Percentiles rank a stretch among this genome's conserved stretches.
phyloP scores from a whole-genome alignment of 2,329 filamentous ascomycete genomes.

The Fusarium annulatum region DNA sequence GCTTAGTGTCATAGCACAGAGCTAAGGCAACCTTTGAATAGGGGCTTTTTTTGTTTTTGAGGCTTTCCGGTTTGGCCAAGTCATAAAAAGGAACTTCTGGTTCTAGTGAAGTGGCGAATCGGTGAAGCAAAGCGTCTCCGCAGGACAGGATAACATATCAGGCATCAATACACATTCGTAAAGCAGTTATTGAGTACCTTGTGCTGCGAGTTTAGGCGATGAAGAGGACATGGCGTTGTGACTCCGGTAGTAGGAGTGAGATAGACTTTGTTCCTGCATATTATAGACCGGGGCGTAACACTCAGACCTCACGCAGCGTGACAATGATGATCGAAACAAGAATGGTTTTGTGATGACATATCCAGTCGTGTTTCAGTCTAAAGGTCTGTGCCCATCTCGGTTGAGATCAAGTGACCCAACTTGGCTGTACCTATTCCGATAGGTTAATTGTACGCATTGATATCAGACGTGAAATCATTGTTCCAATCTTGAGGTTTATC shows the following conservation, averaged over 20 bases:
- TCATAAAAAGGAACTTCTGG: background rate
- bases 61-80: background rate
- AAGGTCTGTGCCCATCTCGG: background rate
- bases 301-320: background rate
- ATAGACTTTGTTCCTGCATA: slow-evolving; percentile 25
- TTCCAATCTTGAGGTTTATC: background rate
- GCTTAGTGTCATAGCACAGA: background rate
- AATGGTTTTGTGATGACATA: background rate
- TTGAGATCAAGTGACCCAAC: background rate
- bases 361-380: background rate
- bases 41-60: background rate
- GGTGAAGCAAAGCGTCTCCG: background rate
- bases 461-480: background rate
- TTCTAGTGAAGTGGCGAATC: background rate
- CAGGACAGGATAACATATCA: background rate
- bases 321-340: background rate
- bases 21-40: background rate
- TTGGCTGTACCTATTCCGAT: background rate
- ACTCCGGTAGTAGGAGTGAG: background rate
- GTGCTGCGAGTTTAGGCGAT: too few relatives aligned
- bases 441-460: background rate
- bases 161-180: background rate
- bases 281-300: background rate
- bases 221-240: background rate
- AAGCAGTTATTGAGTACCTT: background rate